Evolutionary conservation across 176 grass and related monocot species (phyloP), one percentile per base, ranked within the genome.

Genomic region (Triticum urartu): DNA sequence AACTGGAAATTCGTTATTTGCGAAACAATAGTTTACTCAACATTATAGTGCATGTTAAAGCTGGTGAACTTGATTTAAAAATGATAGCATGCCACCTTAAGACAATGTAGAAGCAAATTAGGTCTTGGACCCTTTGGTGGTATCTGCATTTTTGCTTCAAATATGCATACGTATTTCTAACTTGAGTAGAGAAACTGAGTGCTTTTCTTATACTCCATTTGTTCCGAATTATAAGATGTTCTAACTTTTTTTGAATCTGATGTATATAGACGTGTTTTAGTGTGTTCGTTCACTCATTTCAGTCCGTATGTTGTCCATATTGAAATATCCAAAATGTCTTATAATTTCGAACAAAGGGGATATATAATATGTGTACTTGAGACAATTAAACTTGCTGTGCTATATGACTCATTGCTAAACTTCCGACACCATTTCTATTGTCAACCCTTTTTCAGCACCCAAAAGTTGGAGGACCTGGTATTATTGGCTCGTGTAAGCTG

Each of bases 391-490:
- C 3, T 13, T 80, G 25, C 26, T 81, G 17, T 76, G 74, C 76
- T 52, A 21, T 68, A 64, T 32, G 72, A 79, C 32, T 77, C 60
- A 65, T 64, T 38, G 68, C 20, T 30, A 3, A 48, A 61, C 84
- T 66, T 17, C 40, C n/a, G 10, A 77, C 62, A 71, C 35, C 12
- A 34, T 56, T 80, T 84, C 48, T 17, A 4, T 80, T 84, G 62
- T 68, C 75, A 6, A 62, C 48, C 24, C 21, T 52, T 67, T 91
- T 92, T 81, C 88, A 95, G 96, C 80, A 87, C 32, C 93, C 93
- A 52, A 98, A 91, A 89, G 77, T 95, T 88, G 93, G 93, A 91
- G 92, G 96, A 75, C 88, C 87, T 89, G 96, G 96, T 89, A 91
- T 98, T 65, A 79, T 91, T 83, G 96, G 96, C 70, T 86, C 62